Conservation (phyloP, 805 yeast species). For the Helenozyma rhizophorensis region DNA sequence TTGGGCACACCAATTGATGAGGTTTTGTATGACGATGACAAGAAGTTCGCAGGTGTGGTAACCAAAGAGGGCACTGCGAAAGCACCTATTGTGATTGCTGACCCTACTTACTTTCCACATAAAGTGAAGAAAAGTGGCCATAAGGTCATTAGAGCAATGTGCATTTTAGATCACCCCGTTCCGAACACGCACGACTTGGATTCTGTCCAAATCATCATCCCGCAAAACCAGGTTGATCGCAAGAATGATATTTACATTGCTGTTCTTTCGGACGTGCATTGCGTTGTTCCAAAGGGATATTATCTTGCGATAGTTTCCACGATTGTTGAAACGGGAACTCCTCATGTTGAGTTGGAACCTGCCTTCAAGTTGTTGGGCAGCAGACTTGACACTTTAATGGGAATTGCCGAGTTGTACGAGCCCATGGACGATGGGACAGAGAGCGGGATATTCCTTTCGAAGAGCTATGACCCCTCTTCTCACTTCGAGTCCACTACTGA, state of each 20-base stretch:
- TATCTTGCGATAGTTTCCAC: conserved; percentile 93
- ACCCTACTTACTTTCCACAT: conserved; percentile 95
- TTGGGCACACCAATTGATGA: conserved; percentile 94
- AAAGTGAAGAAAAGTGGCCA: conserved; percentile 69
- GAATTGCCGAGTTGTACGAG: conserved; percentile 85
- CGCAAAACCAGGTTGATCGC: conserved; percentile 91
- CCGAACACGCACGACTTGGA: conserved; percentile 79
- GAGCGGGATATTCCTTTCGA: conserved; percentile 77
- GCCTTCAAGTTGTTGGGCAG: conserved; percentile 89
- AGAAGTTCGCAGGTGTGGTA: conserved; percentile 75
- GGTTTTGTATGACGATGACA: conserved; percentile 62
- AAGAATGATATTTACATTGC: conserved; percentile 95
- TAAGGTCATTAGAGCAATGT: conserved; percentile 77
- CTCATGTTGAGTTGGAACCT: conserved; percentile 88
- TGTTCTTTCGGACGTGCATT: conserved; percentile 81
- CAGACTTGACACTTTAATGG: conserved; percentile 82
- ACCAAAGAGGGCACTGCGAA: conserved; percentile 89
- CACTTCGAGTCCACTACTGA: conserved; percentile 96
- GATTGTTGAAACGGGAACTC: conserved; percentile 86
- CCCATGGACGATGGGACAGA: conserved; percentile 79
- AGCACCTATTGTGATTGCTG: conserved; percentile 93
- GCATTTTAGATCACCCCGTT: conserved; percentile 85
- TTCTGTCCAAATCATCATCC: conserved; percentile 90
- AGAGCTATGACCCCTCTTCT: conserved; percentile 88
- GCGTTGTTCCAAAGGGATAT: conserved; percentile 85